Evolutionary conservation across 2,329 filamentous ascomycete genomes (phyloP).

Genomic region (Colletotrichum musicola): DNA sequence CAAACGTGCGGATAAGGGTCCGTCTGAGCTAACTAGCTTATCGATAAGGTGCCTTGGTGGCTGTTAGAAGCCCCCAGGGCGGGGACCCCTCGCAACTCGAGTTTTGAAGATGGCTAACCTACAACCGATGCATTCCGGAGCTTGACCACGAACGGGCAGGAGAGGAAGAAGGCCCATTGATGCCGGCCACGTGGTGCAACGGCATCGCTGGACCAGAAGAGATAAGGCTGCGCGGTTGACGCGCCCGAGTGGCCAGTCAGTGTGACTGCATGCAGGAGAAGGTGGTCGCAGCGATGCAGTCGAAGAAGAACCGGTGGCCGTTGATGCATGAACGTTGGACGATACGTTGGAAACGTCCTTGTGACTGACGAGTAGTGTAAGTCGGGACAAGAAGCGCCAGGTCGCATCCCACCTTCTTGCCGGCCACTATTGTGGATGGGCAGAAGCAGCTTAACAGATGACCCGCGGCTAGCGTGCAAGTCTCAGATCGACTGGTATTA

Average conservation of each 20-base stretch:
- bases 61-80: background rate
- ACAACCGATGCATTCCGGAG: conserved; percentile 30
- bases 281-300: background rate
- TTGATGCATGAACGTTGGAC: background rate
- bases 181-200: conserved; percentile 29
- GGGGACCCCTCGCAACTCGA: no score
- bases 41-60: conserved; percentile 3
- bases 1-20: conserved; percentile 24
- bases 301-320: conserved; percentile 20
- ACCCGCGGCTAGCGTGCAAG: conserved; percentile 10
- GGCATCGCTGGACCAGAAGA: conserved; percentile 9
- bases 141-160: background rate
- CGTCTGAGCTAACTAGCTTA: conserved; percentile 4
- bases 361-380: no score
- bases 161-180: conserved; percentile 17
- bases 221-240: background rate
- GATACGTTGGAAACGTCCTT: background rate
- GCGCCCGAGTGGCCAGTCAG: background rate
- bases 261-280: conserved; percentile 1
- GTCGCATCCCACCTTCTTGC: background rate
- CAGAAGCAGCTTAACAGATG: conserved; percentile 1
- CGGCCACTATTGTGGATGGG: background rate
- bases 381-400: no score
- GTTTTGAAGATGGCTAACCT: background rate
- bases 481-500: conserved; percentile 13